Conservation (phyloP, 2,329 filamentous ascomycete species). For the Arthrobotrys musiformis region DNA sequence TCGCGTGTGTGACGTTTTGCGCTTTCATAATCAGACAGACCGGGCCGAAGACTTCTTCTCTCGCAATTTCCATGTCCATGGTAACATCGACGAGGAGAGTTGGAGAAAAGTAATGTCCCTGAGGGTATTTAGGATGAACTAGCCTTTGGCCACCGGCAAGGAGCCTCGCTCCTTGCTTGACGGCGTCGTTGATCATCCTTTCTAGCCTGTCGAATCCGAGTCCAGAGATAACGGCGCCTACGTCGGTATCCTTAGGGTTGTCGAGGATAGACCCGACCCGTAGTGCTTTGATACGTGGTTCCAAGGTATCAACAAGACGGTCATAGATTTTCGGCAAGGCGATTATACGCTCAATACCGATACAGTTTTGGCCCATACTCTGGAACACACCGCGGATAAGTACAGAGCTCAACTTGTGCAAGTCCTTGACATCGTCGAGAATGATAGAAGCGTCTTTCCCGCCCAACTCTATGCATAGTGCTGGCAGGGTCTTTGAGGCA, state of each 20-base stretch:
- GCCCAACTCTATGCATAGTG: conserved; percentile 88
- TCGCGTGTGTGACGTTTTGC: conserved; percentile 72
- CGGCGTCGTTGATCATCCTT: conserved; percentile 78
- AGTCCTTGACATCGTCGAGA: conserved; percentile 78
- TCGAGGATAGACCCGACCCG: conserved; percentile 78
- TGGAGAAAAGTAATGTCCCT: conserved; percentile 90
- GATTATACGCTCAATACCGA: conserved; percentile 93
- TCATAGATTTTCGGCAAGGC: conserved; percentile 81
- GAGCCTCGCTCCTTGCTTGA: conserved; percentile 80
- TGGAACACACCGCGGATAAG: conserved; percentile 94
- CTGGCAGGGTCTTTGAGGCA: conserved; percentile 85
- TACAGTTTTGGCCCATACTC: conserved; percentile 95
- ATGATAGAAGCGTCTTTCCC: conserved; percentile 94
- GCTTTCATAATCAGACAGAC: conserved; percentile 87
- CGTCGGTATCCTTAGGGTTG: conserved; percentile 72
- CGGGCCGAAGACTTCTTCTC: conserved; percentile 91
- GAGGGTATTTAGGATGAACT: conserved; percentile 76
- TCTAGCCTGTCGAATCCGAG: conserved; percentile 81
- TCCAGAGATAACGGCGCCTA: conserved; percentile 89
- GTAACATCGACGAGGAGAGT: conserved; percentile 93
- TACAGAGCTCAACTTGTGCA: conserved; percentile 80
- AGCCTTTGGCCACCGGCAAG: conserved; percentile 80
- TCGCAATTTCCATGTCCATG: conserved; percentile 83
- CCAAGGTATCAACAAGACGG: conserved; percentile 75
- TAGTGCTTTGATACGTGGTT: conserved; percentile 77